Conservation (phyloP, 2,329 filamentous ascomycete genomes). For the Chrysosporium queenslandicum region DNA sequence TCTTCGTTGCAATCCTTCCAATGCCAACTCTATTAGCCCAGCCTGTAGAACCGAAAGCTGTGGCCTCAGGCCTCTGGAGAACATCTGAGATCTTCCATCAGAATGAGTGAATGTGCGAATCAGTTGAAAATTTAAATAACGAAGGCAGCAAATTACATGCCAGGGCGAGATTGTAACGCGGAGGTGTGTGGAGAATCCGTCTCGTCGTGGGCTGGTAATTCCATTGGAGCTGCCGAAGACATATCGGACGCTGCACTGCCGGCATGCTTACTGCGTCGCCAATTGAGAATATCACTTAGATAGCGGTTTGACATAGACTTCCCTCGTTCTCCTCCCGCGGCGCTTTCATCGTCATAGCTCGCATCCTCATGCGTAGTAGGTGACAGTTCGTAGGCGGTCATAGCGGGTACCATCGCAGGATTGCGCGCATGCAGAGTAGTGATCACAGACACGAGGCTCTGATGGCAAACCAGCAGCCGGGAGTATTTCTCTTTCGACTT, state of each 20-base stretch:
- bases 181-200: not conserved
- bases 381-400: not conserved
- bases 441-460: conserved; percentile 19
- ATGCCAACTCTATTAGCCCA: too few relatives aligned
- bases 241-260: not conserved
- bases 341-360: not conserved
- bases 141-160: too few relatives aligned
- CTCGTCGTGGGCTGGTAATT: not conserved
- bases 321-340: not conserved
- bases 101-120: too few relatives aligned
- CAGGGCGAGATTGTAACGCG: not conserved
- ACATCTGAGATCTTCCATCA: too few relatives aligned
- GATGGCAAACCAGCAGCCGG: conserved; percentile 17
- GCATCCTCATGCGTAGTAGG: not conserved
- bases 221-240: not conserved
- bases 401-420: not conserved
- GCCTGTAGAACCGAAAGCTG: too few relatives aligned
- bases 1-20: too few relatives aligned
- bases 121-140: too few relatives aligned
- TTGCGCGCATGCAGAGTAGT: not conserved
- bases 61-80: too few relatives aligned
- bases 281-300: conserved; percentile 17
- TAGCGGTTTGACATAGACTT: conserved; percentile 6
- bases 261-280: conserved; percentile 8
- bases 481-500: conserved; percentile 17